phyloP scores from a whole-genome alignment of 257 asterid genomes.

The Plantago elongata region DNA sequence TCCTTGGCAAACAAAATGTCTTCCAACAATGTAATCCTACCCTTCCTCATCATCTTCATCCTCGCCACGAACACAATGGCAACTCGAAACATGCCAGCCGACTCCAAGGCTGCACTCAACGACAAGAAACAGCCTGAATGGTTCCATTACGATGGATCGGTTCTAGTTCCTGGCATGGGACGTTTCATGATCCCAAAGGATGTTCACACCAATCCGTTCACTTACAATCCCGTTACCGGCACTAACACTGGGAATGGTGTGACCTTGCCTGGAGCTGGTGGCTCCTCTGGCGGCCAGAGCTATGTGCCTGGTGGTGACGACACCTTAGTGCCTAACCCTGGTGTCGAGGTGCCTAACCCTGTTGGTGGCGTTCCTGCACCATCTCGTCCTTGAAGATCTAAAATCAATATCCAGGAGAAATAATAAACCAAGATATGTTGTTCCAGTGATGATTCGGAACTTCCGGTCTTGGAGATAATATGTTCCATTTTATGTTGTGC shows the following conservation, averaged over 20 bases:
- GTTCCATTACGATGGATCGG: constrained; percentile 47
- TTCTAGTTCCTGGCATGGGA: constrained; percentile 65
- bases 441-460: neutral
- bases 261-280: constrained; percentile 31
- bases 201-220: constrained; percentile 34
- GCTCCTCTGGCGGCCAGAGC: constrained; percentile 17
- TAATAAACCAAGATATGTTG: neutral
- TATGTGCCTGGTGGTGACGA: constrained; percentile 70
- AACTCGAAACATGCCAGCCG: constrained; percentile 35
- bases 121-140: constrained; percentile 35
- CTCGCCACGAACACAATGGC: constrained; percentile 19
- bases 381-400: constrained; percentile 31
- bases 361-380: constrained; percentile 36
- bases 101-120: constrained; percentile 9
- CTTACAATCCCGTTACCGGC: constrained; percentile 68
- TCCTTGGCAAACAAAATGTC: constrained; percentile 35
- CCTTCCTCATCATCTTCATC: constrained; percentile 25
- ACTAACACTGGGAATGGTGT: constrained; percentile 37
- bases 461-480: neutral
- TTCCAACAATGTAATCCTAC: constrained; percentile 15
- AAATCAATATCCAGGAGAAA: neutral
- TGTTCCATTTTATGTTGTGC: neutral
- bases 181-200: constrained; percentile 44
- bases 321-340: constrained; percentile 54
- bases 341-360: constrained; percentile 48